These are phyloP conservation scores for Colletotrichum incanum DNA, from an alignment of 2,329 filamentous ascomycete genomes.

Conservation along the genomic window DNA sequence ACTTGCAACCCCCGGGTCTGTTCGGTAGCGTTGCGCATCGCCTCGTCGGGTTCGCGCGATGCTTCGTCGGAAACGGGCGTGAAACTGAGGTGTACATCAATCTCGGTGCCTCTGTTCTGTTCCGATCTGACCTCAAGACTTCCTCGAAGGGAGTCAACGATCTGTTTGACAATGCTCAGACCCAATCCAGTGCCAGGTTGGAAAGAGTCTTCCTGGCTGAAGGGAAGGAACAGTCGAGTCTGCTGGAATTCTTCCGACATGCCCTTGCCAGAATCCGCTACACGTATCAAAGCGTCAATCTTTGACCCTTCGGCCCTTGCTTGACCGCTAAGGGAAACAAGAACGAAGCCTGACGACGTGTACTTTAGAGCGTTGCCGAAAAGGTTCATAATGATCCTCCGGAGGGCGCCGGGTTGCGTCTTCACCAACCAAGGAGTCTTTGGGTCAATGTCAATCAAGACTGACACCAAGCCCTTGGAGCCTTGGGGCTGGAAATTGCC, in stretches of 20 bases:
- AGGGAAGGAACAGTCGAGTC: slow-evolving; percentile 73
- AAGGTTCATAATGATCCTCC: slow-evolving; percentile 74
- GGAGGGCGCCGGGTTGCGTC: slow-evolving; percentile 66
- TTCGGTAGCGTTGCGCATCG: slow-evolving; percentile 31
- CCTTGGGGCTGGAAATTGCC: slow-evolving; percentile 44
- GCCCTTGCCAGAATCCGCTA: slow-evolving; percentile 76
- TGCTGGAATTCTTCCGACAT: slow-evolving; percentile 75
- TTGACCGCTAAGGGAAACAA: slow-evolving; percentile 54
- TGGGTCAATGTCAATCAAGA: slow-evolving; percentile 66
- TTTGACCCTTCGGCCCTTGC: slow-evolving; percentile 44
- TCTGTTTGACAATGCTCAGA: slow-evolving; percentile 73
- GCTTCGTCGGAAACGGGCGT: slow-evolving; percentile 39
- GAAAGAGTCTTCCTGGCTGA: slow-evolving; percentile 74
- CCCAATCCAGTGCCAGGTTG: slow-evolving; percentile 75
- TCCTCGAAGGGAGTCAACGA: slow-evolving; percentile 73
- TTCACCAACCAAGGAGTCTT: slow-evolving; percentile 65
- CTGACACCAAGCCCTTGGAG: slow-evolving; percentile 55
- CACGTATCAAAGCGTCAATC: slow-evolving; percentile 57
- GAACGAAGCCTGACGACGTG: slow-evolving; percentile 67
- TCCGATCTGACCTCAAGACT: slow-evolving; percentile 71
- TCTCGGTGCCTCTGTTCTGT: slow-evolving; percentile 68
- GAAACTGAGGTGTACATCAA: slow-evolving; percentile 64
- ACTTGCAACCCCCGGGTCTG: slow-evolving; percentile 44
- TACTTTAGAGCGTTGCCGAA: slow-evolving; percentile 77
- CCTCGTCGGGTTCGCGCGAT: slow-evolving; percentile 41